Conservation (phyloP, 1,284 basidiomycete species). For the Melanopsichium pennsylvanicum region DNA sequence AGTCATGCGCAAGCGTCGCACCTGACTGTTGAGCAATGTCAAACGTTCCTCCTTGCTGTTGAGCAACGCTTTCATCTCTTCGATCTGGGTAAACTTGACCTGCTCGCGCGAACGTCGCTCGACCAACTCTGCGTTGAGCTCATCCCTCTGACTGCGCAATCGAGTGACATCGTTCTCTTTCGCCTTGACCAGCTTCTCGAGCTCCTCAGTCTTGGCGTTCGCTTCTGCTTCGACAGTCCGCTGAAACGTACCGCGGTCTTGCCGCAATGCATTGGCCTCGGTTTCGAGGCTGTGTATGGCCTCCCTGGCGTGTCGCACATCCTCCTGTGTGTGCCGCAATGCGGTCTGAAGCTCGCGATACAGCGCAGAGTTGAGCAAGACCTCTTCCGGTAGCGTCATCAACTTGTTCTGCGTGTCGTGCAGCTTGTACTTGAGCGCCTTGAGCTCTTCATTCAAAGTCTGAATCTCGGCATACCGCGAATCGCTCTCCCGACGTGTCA, state of each 20-base stretch:
- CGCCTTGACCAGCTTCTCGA: conserved; percentile 76
- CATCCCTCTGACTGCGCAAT: conserved; percentile 36
- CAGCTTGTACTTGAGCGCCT: conserved; percentile 29
- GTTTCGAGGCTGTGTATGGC: conserved; percentile 30
- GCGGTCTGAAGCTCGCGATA: conserved; percentile 31
- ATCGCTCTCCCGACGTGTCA: conserved; percentile 42
- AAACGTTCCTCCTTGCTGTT: conserved; percentile 75
- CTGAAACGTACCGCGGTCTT: conserved; percentile 41
- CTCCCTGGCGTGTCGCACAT: conserved; percentile 16
- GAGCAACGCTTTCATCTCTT: conserved; percentile 61
- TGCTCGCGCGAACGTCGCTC: conserved; percentile 59
- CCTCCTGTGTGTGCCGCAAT: conserved; percentile 24
- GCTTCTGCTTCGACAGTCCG: conserved; percentile 51
- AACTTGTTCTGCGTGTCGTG: conserved; percentile 27
- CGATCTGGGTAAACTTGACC: conserved; percentile 58
- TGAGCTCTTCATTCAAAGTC: conserved; percentile 40
- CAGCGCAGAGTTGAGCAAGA: conserved; percentile 22
- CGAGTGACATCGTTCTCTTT: conserved; percentile 71
- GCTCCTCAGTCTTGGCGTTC: conserved; percentile 70
- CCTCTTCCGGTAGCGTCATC: conserved; percentile 33
- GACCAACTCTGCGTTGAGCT: conserved; percentile 51
- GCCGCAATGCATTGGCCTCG: conserved; percentile 56
- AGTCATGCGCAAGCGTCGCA: conserved; percentile 77
- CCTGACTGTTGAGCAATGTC: conserved; percentile 76
- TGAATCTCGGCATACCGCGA: conserved; percentile 45